phyloP scores from a whole-genome alignment of 202 grass and related monocot genomes.

The Digitaria exilis region DNA sequence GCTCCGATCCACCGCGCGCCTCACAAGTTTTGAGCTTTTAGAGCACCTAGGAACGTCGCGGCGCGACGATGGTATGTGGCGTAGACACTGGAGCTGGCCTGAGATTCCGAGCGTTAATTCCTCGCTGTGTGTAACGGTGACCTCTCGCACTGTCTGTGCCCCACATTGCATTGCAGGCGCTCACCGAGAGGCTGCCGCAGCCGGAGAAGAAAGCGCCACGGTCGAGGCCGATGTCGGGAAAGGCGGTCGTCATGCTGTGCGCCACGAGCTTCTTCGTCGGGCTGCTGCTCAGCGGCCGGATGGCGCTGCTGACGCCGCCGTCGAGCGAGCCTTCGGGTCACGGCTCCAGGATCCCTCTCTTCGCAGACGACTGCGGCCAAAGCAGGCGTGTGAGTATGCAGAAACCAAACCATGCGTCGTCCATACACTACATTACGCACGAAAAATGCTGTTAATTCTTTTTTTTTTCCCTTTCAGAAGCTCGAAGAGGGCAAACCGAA shows the following conservation, averaged over 20 bases:
- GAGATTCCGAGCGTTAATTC: not conserved
- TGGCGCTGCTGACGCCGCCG: slow-evolving; percentile 29
- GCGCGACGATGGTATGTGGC: slow-evolving; percentile 56
- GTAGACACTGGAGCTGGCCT: not conserved
- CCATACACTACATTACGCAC: not conserved
- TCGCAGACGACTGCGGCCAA: slow-evolving; percentile 57
- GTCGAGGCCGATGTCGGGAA: slow-evolving; percentile 55
- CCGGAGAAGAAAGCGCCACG: slow-evolving; percentile 69
- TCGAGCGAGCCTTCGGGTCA: not conserved
- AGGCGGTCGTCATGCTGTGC: slow-evolving; percentile 52
- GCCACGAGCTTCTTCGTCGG: slow-evolving; percentile 74
- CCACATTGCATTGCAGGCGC: slow-evolving; percentile 50
- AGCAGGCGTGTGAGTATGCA: slow-evolving; percentile 37
- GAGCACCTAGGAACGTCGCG: not conserved
- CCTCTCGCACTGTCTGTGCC: not conserved
- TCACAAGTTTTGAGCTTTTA: not conserved
- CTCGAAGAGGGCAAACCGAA: slow-evolving; percentile 49
- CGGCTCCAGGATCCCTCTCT: slow-evolving; percentile 42
- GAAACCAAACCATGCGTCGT: not conserved
- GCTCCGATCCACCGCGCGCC: not conserved
- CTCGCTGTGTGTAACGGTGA: not conserved
- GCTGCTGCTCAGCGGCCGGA: slow-evolving; percentile 57
- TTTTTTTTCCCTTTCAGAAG: slow-evolving; percentile 46
- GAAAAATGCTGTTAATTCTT: not conserved
- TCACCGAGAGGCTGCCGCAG: slow-evolving; percentile 59